A percentile compares a stretch with the other conserved stretches of the same genome.
phyloP scores from a whole-genome alignment of 257 asterid genomes.

The Echites panduratus region DNA sequence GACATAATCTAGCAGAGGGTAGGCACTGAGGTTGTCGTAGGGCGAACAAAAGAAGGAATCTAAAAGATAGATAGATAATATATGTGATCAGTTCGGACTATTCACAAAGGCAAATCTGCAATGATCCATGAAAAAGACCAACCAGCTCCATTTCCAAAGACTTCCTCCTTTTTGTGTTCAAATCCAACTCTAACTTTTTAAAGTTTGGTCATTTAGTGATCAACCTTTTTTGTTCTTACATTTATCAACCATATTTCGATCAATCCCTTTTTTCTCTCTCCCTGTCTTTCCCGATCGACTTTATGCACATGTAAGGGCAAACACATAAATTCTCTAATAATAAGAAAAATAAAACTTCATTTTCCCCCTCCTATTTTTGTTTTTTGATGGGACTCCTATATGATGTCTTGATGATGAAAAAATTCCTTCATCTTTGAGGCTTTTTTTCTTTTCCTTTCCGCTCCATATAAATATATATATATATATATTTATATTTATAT shows the following conservation, averaged over 20 bases:
- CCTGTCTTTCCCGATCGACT: neutral
- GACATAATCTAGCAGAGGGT: constrained; percentile 1
- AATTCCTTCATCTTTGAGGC: neutral
- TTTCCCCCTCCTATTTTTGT: neutral
- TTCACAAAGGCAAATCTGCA: constrained; percentile 13
- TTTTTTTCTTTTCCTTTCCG: neutral
- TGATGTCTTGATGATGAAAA: neutral
- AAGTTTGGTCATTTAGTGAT: constrained; percentile 5
- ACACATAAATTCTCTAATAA: neutral
- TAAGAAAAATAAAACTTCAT: neutral
- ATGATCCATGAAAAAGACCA: constrained; percentile 10
- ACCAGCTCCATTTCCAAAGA: constrained; percentile 10
- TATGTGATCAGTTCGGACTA: neutral
- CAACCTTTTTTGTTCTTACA: constrained; percentile 2
- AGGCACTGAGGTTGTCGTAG: constrained; percentile 2
- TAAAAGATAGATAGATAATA: neutral
- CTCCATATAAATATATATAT: too few species aligned
- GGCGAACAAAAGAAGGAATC: constrained; percentile 9
- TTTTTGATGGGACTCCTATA: neutral
- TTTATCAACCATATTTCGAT: constrained; percentile 6
- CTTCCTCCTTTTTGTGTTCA: constrained; percentile 4
- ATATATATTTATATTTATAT: too few species aligned
- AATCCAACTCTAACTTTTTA: constrained; percentile 1
- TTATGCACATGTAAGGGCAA: neutral
- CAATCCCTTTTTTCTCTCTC: neutral